Conservation (phyloP, 2,329 filamentous ascomycete genomes). For the Pseudopithomyces chartarum region DNA sequence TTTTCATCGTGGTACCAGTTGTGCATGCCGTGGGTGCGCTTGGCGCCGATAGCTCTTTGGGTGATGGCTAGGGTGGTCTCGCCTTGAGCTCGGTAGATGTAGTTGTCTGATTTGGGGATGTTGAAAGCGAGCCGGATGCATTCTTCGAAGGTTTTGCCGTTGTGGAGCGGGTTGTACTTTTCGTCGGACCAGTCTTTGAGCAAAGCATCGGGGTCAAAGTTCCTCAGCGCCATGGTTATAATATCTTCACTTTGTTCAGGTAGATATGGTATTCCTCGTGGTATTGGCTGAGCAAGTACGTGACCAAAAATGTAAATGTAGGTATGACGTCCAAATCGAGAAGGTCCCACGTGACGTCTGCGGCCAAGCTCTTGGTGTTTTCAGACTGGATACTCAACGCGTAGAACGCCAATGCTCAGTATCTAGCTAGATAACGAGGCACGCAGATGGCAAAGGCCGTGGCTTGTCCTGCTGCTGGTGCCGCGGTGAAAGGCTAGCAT, state of each 20-base stretch:
- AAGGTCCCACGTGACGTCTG: not conserved
- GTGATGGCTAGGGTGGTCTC: slow-evolving; percentile 57
- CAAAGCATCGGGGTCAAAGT: slow-evolving; percentile 54
- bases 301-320: too few species aligned
- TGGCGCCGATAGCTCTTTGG: slow-evolving; percentile 55
- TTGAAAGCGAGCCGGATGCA: slow-evolving; percentile 56
- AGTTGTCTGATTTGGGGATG: slow-evolving; percentile 52
- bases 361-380: not conserved
- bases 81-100: slow-evolving; percentile 57
- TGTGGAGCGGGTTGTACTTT: slow-evolving; percentile 30
- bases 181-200: slow-evolving; percentile 51
- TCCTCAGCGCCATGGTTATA: slow-evolving; percentile 26
- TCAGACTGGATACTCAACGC: not conserved
- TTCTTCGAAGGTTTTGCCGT: slow-evolving; percentile 43
- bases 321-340: too few species aligned
- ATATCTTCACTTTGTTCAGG: not conserved
- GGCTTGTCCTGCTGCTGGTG: not conserved
- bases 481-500: slow-evolving; percentile 2
- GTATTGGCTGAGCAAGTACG: too few species aligned
- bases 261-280: too few species aligned
- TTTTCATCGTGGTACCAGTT: slow-evolving; percentile 56
- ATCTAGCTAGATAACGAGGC: not conserved
- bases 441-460: too few species aligned
- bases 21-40: slow-evolving; percentile 53
- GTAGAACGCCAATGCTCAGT: not conserved